Conservation (phyloP, 2,329 filamentous ascomycete genomes). For the Claviceps sp. region DNA sequence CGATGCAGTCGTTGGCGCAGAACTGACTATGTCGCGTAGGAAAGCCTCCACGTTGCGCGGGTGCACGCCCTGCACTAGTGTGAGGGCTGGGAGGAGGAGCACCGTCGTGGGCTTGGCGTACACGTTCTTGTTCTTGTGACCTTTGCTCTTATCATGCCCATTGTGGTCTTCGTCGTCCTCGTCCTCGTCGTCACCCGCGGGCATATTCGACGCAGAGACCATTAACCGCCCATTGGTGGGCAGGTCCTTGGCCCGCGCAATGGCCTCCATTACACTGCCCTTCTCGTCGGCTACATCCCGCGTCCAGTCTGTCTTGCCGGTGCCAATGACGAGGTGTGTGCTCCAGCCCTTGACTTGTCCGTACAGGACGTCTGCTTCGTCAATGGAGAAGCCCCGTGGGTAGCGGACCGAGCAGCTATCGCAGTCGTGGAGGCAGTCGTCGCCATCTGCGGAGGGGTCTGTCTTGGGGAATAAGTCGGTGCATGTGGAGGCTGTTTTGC, state of each 20-base stretch:
- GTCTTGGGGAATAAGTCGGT: slow-evolving; percentile 58
- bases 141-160: slow-evolving; percentile 30
- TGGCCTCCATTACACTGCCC: slow-evolving; percentile 69
- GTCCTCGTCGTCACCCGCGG: slow-evolving; percentile 21
- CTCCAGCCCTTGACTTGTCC: slow-evolving; percentile 77
- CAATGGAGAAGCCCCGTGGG: slow-evolving; percentile 58
- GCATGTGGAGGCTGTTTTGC: slow-evolving; percentile 13
- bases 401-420: slow-evolving; percentile 66
- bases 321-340: slow-evolving; percentile 82
- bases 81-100: slow-evolving; percentile 75
- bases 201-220: slow-evolving; percentile 86
- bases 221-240: slow-evolving; percentile 66
- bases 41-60: slow-evolving; percentile 60
- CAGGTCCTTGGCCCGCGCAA: slow-evolving; percentile 37
- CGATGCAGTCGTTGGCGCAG: slow-evolving; percentile 59
- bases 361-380: slow-evolving; percentile 67
- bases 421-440: slow-evolving; percentile 83
- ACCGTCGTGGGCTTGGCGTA: slow-evolving; percentile 63
- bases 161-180: neutral
- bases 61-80: slow-evolving; percentile 69
- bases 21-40: slow-evolving; percentile 56
- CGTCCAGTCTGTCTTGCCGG: slow-evolving; percentile 94
- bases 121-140: too few species aligned
- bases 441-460: slow-evolving; percentile 65
- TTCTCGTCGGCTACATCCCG: slow-evolving; percentile 78